Base-by-base conservation (phyloP, 257 asterid genomes). In the Gardenia jasminoides region DNA sequence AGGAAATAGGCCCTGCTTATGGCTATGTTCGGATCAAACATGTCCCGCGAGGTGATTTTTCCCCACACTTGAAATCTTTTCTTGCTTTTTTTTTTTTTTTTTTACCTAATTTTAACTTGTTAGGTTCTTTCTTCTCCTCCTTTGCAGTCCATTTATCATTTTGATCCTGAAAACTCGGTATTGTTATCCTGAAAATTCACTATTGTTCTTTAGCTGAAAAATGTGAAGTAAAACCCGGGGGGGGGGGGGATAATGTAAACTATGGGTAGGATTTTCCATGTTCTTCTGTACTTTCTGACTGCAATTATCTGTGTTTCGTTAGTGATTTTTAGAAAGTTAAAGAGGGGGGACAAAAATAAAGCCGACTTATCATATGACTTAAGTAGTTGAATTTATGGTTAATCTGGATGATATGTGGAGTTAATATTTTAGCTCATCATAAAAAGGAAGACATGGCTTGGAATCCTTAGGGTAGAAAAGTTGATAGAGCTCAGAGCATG, bases 1-100 rank as follows among this genome's bases (percentile, higher is more conserved):
- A 16, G 59, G 16, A 52, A 22, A 6, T 56, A 33, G 79, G 70
- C 59, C 22, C 48, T 61, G 28, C 59, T 61, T 7, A 79, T 83
- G 83, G 67, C 83, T 33, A 22, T 79, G 81, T 22, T 83, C n/a
- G 86, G 83, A 68, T 78, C 83, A 52, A 62, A 50, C 70, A n/a
- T 76, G 41, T 33, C 80, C 15, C 33, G 54, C n/a, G 86, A 83
- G 66, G 86, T 83, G 46, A 30, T 16, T 39, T 36, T 50, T 39
- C 24, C 19, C 16, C 20, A 15, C 48, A 7, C 22, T 26, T 41
- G 7, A 16, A 52, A 20, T 6, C 1, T 52, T 6, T 3, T 41
- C 6, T 68, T 6, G 17, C n/a, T 50, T n/a, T n/a, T n/a, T n/a
- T n/a, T n/a, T n/a, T n/a, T n/a, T n/a, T n/a, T n/a, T n/a, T n/a